Evolutionary conservation across 2,329 filamentous ascomycete genomes (phyloP).

Genomic region (Kalmusia sp.): DNA sequence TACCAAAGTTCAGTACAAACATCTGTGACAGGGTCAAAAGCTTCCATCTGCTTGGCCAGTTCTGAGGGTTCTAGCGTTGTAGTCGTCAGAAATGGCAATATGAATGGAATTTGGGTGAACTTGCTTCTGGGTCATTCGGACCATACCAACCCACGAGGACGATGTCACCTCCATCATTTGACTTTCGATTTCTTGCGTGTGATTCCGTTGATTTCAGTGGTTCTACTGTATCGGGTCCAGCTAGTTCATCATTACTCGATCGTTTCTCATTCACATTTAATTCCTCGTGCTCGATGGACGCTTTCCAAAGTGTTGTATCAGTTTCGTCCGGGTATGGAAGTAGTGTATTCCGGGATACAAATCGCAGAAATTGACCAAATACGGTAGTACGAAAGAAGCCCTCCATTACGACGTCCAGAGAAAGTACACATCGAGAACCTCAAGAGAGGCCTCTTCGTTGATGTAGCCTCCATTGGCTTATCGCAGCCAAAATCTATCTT

Average conservation of each 20-base stretch:
- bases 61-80: conserved; percentile 29
- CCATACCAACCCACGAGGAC: conserved; percentile 44
- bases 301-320: conserved; percentile 12
- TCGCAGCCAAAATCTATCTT: background rate
- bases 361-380: conserved; percentile 18
- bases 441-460: background rate
- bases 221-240: too few relatives aligned
- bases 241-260: background rate
- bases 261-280: background rate
- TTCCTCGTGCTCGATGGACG: background rate
- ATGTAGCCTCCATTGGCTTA: conserved; percentile 7
- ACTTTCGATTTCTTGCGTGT: background rate
- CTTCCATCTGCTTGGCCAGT: conserved; percentile 30
- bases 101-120: background rate
- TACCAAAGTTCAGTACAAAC: conserved; percentile 61
- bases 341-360: conserved; percentile 9
- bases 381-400: conserved; percentile 11
- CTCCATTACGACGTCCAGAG: background rate
- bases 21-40: conserved; percentile 4
- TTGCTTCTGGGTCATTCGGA: conserved; percentile 27
- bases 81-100: background rate
- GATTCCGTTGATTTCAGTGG: background rate
- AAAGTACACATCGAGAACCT: background rate
- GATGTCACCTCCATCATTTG: conserved; percentile 7
- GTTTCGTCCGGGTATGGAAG: conserved; percentile 17